These are phyloP conservation scores for Tilletia indica DNA, from an alignment of 1,284 basidiomycete genomes.

Conservation along the genomic window DNA sequence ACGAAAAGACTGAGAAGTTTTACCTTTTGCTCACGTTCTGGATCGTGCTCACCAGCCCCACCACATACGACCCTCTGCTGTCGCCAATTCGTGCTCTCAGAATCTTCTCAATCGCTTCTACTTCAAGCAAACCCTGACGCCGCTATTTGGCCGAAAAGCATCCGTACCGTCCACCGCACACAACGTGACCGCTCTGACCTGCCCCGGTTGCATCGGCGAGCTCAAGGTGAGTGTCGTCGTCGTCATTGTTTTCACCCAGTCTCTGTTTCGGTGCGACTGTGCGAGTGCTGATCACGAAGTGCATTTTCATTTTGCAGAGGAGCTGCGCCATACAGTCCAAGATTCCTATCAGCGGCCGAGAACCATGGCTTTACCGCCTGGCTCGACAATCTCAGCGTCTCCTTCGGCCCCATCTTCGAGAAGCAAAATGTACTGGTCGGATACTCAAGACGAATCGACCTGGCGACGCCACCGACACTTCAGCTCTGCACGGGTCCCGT, in stretches of 20 bases:
- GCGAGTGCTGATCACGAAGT: not conserved
- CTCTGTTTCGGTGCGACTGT: not conserved
- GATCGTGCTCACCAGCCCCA: no score
- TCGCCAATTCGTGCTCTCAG: no score
- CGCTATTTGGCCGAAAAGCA: conserved; percentile 27
- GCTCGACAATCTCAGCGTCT: no score
- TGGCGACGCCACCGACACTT: conserved; percentile 28
- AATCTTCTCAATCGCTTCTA: conserved; percentile 39
- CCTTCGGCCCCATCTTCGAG: conserved; percentile 37
- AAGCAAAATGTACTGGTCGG: conserved; percentile 28
- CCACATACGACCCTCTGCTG: no score
- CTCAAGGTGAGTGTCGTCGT: conserved; percentile 21
- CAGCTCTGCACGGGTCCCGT: no score
- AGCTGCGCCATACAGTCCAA: conserved; percentile 32
- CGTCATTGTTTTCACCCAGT: not conserved
- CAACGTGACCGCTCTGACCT: conserved; percentile 40
- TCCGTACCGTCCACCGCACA: conserved; percentile 38
- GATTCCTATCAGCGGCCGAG: conserved; percentile 40
- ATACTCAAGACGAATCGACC: conserved; percentile 39
- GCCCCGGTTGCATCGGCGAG: conserved; percentile 29
- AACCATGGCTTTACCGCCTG: conserved; percentile 38
- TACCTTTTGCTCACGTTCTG: no score
- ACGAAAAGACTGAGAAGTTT: no score
- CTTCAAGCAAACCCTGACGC: conserved; percentile 36
- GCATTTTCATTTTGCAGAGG: conserved; percentile 24